Conservation (phyloP, 805 yeast species). For the Isabelozyma gotoi region DNA sequence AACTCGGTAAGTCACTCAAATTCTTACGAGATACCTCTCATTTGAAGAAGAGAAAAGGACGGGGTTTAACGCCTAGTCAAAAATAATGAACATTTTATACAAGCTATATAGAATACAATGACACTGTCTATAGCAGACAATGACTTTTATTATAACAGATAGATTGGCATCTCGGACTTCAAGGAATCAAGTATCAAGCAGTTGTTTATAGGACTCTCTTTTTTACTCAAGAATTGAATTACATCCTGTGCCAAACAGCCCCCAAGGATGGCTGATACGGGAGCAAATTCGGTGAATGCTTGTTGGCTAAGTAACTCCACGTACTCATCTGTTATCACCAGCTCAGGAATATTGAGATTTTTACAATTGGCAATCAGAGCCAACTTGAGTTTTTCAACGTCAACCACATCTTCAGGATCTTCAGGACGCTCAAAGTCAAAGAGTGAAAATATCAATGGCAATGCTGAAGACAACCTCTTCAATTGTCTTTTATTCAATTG, state of each 20-base stretch:
- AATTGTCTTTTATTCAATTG: constrained; percentile 45
- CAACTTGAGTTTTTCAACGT: constrained; percentile 14
- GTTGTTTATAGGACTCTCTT: constrained; percentile 82
- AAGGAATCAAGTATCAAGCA: constrained; percentile 74
- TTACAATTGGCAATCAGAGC: constrained; percentile 29
- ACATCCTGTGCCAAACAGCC: constrained; percentile 91
- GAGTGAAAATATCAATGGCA: constrained; percentile 60
- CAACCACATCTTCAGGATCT: constrained; percentile 21
- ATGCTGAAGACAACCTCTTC: constrained; percentile 52
- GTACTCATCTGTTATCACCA: constrained; percentile 43
- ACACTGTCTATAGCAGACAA: not conserved
- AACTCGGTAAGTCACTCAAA: constrained; percentile 31
- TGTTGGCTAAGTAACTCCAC: constrained; percentile 46
- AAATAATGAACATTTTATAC: no score
- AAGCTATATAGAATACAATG: not conserved
- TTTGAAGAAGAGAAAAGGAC: constrained; percentile 40
- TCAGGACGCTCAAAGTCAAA: constrained; percentile 40
- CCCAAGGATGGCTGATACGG: constrained; percentile 84
- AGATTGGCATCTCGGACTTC: constrained; percentile 75
- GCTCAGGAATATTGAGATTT: constrained; percentile 37
- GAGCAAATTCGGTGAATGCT: constrained; percentile 66
- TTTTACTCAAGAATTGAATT: constrained; percentile 73
- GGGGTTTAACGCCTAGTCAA: constrained; percentile 34
- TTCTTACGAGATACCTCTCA: constrained; percentile 40
- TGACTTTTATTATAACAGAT: constrained; percentile 36